Conservation (phyloP, 805 yeast genomes). For the Teunomyces aglyptinius region DNA sequence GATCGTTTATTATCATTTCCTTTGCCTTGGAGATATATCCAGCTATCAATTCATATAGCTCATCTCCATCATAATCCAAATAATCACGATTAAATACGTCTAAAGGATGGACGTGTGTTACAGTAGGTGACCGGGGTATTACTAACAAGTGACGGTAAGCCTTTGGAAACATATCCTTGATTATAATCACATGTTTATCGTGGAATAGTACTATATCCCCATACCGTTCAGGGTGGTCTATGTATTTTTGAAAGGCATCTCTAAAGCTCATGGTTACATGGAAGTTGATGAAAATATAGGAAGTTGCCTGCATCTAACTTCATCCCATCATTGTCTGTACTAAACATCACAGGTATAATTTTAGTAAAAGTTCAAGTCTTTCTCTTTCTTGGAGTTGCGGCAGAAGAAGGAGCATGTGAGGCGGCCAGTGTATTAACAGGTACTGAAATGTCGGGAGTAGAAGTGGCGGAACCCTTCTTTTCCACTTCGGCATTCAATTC, state of each 20-base stretch:
- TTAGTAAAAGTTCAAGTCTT: conserved; percentile 3
- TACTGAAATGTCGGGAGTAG: not conserved
- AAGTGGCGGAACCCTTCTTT: conserved; percentile 10
- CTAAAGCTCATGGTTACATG: conserved; percentile 44
- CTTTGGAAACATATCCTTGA: conserved; percentile 65
- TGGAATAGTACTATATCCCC: conserved; percentile 38
- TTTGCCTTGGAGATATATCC: conserved; percentile 39
- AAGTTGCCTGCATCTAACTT: not conserved
- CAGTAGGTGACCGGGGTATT: conserved; percentile 47
- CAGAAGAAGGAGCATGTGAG: conserved; percentile 3
- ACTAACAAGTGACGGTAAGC: conserved; percentile 58
- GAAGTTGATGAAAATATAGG: not conserved
- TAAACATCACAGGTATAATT: no score
- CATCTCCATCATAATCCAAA: conserved; percentile 10
- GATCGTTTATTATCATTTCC: conserved; percentile 20
- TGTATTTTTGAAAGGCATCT: conserved; percentile 47
- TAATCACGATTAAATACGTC: conserved; percentile 40
- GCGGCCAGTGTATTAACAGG: not conserved
- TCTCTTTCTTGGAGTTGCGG: conserved; percentile 9
- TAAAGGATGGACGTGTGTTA: conserved; percentile 52
- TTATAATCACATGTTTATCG: conserved; percentile 54
- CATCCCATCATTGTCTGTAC: not conserved
- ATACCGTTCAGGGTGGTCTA: conserved; percentile 43
- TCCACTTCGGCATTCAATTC: conserved; percentile 25
- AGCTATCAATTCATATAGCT: conserved; percentile 24